Conservation (phyloP, 192 early-diverging fungal genomes). For the Funneliformis geosporum region DNA sequence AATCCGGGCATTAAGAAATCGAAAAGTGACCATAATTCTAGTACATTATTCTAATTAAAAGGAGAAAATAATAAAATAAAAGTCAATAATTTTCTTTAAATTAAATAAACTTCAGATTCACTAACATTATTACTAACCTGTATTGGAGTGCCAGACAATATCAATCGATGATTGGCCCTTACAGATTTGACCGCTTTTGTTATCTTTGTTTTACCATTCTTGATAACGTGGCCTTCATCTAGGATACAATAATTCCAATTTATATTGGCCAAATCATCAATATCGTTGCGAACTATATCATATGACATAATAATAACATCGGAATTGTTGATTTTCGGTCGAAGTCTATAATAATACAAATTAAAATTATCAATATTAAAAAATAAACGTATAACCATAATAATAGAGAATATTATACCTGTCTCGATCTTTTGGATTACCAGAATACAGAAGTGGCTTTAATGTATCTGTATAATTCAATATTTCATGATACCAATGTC, state of each 20-base stretch:
- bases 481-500: constrained; percentile 97
- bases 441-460: constrained; percentile 83
- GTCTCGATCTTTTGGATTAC: constrained; percentile 74
- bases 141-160: constrained; percentile 96
- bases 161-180: constrained; percentile 82
- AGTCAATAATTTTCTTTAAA: neutral
- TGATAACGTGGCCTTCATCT: constrained; percentile 98
- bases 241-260: constrained; percentile 95
- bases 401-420: constrained; percentile 40
- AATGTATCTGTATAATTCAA: constrained; percentile 74
- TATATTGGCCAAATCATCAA: constrained; percentile 71
- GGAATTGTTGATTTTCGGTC: constrained; percentile 53
- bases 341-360: constrained; percentile 40
- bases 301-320: constrained; percentile 96
- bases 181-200: constrained; percentile 92
- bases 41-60: constrained; percentile 92
- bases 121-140: constrained; percentile 44
- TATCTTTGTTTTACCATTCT: constrained; percentile 91
- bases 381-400: neutral
- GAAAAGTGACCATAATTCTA: constrained; percentile 97
- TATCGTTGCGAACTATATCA: constrained; percentile 95
- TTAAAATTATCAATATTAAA: neutral
- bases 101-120: neutral
- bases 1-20: constrained; percentile 99
- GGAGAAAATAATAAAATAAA: neutral